phyloP scores from a whole-genome alignment of 306 rosid genomes.

The Herpetospermum pedunculosum region DNA sequence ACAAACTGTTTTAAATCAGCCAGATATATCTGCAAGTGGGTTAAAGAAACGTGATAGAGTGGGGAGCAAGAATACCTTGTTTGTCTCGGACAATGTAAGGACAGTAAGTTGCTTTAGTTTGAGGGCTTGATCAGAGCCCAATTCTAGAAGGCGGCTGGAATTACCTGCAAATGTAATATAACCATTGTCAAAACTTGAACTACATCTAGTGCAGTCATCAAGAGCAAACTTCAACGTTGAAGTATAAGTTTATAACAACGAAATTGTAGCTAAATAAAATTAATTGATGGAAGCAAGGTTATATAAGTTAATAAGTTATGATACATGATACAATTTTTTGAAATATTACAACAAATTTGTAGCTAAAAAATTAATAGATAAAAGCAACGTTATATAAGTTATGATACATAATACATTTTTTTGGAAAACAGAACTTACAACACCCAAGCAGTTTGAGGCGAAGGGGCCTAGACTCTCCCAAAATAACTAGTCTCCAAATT shows the following conservation, averaged over 20 bases:
- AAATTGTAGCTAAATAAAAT: neutral
- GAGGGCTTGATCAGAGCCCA: slow-evolving; percentile 68
- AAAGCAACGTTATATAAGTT: too few species aligned
- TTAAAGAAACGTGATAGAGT: neutral
- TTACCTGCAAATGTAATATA: slow-evolving; percentile 33
- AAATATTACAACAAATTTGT: too few species aligned
- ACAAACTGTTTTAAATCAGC: neutral
- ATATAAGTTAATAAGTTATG: neutral
- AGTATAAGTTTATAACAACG: neutral
- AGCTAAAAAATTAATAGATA: too few species aligned
- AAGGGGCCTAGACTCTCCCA: neutral
- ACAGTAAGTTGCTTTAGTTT: slow-evolving; percentile 96
- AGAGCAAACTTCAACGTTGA: neutral
- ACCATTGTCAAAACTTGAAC: slow-evolving; percentile 4
- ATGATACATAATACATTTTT: neutral
- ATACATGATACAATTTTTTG: neutral
- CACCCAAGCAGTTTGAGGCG: neutral
- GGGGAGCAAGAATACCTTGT: slow-evolving; percentile 41
- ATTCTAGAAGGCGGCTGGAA: slow-evolving; percentile 43
- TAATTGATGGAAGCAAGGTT: neutral
- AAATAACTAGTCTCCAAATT: too few species aligned
- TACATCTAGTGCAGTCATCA: neutral
- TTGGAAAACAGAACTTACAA: neutral
- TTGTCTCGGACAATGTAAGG: slow-evolving; percentile 82
- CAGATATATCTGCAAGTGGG: neutral